Evolutionary conservation across 768 basidiomycete genomes (phyloP).

Genomic region (Pleurotus giganteus): DNA sequence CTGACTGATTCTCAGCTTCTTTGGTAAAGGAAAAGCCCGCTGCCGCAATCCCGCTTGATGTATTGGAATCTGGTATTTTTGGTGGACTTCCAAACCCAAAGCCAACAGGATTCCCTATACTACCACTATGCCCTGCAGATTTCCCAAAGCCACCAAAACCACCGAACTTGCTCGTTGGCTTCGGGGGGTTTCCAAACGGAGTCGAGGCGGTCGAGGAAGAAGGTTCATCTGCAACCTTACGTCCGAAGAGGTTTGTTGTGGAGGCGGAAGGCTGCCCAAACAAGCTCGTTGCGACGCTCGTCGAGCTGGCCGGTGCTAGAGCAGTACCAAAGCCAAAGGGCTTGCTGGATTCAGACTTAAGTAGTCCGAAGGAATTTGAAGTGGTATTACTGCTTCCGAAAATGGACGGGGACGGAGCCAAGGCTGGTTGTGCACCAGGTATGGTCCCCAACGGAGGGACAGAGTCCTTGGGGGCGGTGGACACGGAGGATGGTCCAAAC

Average conservation of each 20-base stretch:
- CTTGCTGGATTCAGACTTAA: not conserved
- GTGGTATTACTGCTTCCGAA: not conserved
- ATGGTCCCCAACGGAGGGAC: not conserved
- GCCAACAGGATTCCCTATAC: conserved; percentile 63
- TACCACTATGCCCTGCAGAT: conserved; percentile 34
- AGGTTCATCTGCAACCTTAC: not conserved
- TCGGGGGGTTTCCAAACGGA: conserved; percentile 2
- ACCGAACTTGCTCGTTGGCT: conserved; percentile 12
- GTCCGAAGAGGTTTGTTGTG: not conserved
- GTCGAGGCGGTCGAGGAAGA: not conserved
- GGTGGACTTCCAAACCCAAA: conserved; percentile 52
- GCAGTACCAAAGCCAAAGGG: not conserved
- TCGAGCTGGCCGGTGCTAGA: not conserved
- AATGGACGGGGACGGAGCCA: not conserved
- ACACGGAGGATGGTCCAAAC: not conserved
- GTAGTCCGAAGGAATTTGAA: not conserved
- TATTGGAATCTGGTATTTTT: conserved; percentile 21
- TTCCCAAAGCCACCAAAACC: conserved; percentile 30
- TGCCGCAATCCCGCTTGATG: conserved; percentile 1
- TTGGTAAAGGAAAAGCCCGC: conserved; percentile 14
- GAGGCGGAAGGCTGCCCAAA: not conserved
- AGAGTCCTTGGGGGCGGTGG: not conserved
- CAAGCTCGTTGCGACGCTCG: not conserved
- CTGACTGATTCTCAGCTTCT: conserved; percentile 16
- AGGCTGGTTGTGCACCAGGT: not conserved